Evolutionary conservation across 1,139 yeast species (phyloP), one percentile per base, ranked within the genome.

Genomic region (Citeromyces hawaiiensis): DNA sequence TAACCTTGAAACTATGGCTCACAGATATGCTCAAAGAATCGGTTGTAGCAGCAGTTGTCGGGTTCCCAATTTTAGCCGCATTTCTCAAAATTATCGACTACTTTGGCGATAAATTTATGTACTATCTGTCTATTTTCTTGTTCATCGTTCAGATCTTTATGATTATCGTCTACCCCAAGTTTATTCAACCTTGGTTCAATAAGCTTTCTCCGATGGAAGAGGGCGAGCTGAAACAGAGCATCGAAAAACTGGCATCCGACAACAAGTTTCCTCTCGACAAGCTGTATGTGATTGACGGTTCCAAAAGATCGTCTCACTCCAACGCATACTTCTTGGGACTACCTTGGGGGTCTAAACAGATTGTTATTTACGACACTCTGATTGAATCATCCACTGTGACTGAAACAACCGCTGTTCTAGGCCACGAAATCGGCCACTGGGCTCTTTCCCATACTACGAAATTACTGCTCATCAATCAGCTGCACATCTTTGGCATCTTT

Each of bases 391-490:
- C 88, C 27, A 64, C 87, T 29, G 72, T 76, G 29, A 72, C 72
- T 38, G 95, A 91, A 60, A 83, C 88, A 27, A 86, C 88, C 40
- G 96, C 98, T 36, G 95, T 91, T 1, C 68, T 91, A 51, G 97
- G 95, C 17, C 98, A 91, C 56, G 98, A 91, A 64, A 82, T 91
- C 49, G 98, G 98, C 38, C 98, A 91, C 59, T 91, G 98, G 98
- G 81, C 82, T 50, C 69, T 82, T 56, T 78, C 81, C 44, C 98
- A 91, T 59, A 79, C 88, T 45, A 66, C 87, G 14, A 78, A 78
- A 55, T 71, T 78, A 69, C 60, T 91, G 52, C 50, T 70, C 3
- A 68, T 79, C 47, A 65, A 75, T 38, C 91, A 86, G 59, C 58
- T 64, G 11, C 83, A 83, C 51, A 60, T 81, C 42, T 72, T 82